These are phyloP conservation scores for Salvia miltiorrhiza DNA, from an alignment of 257 asterid species.

Conservation along the genomic window DNA sequence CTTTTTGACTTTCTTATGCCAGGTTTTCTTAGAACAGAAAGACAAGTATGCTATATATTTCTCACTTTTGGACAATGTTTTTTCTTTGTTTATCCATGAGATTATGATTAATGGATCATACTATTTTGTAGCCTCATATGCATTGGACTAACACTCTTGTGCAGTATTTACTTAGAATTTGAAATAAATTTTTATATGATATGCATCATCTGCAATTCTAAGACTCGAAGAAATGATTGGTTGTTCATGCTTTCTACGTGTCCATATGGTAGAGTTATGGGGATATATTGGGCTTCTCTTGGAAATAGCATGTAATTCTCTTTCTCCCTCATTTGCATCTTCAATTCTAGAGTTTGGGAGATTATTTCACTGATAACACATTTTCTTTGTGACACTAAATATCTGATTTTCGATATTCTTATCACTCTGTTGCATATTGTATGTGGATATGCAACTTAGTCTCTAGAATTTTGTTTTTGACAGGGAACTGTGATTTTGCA, in stretches of 20 bases:
- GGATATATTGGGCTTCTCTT: no score
- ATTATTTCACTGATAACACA: no score
- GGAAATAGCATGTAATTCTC: no score
- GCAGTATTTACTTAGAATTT: background rate
- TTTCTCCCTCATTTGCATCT: no score
- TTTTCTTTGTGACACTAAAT: no score
- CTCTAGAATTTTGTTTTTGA: no score
- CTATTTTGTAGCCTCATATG: background rate
- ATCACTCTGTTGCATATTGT: no score
- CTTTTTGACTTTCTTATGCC: constrained; percentile 99
- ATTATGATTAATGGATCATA: background rate
- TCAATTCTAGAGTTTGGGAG: no score
- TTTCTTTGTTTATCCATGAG: constrained; percentile 4
- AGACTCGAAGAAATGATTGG: background rate
- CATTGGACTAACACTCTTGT: background rate
- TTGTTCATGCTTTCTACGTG: background rate
- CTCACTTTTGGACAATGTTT: background rate
- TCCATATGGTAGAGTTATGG: constrained; percentile 2
- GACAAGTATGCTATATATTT: constrained; percentile 69
- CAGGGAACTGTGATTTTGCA: no score
- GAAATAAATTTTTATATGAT: background rate
- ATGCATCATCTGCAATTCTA: constrained; percentile 2
- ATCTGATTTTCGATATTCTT: no score
- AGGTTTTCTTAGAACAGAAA: constrained; percentile 99
- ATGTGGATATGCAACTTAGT: no score